Conservation (phyloP, 768 basidiomycete genomes). For the Tricholoma saponaceum region DNA sequence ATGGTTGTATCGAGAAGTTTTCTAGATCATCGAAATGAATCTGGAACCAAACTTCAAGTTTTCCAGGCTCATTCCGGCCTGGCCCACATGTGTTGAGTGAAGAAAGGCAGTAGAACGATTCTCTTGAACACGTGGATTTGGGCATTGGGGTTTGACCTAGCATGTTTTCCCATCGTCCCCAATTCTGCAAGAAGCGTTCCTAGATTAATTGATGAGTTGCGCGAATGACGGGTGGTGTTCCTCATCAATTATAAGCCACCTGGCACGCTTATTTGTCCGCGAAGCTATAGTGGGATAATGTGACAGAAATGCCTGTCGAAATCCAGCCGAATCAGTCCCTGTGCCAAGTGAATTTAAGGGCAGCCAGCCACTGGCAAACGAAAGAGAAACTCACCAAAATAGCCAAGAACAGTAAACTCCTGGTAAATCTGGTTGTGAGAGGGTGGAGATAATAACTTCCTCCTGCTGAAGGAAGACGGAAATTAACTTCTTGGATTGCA, state of each 20-base stretch:
- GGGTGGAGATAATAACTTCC: background rate
- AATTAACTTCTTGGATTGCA: background rate
- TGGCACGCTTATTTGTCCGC: background rate
- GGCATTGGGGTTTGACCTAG: background rate
- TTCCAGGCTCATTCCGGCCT: background rate
- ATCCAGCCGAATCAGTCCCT: background rate
- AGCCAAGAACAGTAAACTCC: background rate
- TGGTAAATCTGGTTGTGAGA: background rate
- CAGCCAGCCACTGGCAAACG: background rate
- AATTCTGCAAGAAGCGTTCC: background rate
- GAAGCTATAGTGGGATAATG: background rate
- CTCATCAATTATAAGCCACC: background rate
- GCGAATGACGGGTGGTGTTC: background rate
- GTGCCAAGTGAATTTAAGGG: background rate
- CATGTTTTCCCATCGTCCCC: constrained; percentile 1
- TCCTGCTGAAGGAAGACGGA: background rate
- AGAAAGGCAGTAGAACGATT: background rate
- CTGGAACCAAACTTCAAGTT: background rate
- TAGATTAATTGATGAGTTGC: background rate
- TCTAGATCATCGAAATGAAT: background rate
- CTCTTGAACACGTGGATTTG: background rate
- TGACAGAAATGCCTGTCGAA: too few species aligned
- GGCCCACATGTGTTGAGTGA: background rate
- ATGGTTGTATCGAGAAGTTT: background rate
- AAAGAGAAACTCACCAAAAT: background rate